Evolutionary conservation across 148 eudicot genomes (phyloP).

Genomic region (Rhododendron vialii): DNA sequence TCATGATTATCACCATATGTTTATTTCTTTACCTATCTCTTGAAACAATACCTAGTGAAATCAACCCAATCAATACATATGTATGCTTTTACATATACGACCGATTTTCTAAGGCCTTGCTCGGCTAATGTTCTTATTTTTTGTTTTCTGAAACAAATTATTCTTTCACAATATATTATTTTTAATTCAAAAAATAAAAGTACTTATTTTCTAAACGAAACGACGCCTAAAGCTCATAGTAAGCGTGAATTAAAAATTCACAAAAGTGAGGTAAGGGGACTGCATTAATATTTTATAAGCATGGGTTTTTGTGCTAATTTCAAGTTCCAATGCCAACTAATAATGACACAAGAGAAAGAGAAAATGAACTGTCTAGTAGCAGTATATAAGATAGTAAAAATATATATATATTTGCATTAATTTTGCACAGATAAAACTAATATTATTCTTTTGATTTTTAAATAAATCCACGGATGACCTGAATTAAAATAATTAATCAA

Average conservation of each 20-base stretch:
- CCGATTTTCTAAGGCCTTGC: neutral
- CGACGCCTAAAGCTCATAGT: too few relatives aligned
- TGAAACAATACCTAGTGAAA: slow-evolving; percentile 6
- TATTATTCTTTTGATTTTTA: neutral
- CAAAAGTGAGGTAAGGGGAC: neutral
- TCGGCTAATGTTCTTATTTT: too few relatives aligned
- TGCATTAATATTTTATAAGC: slow-evolving; percentile 26
- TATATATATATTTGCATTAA: neutral
- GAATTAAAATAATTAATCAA: neutral
- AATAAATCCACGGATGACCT: neutral
- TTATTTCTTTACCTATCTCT: neutral
- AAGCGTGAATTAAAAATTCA: slow-evolving; percentile 10
- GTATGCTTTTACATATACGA: neutral
- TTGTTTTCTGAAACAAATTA: too few relatives aligned
- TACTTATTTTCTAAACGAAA: too few relatives aligned
- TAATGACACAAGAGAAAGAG: slow-evolving; percentile 38
- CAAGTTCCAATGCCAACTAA: slow-evolving; percentile 51
- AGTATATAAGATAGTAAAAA: neutral
- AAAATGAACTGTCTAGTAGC: slow-evolving; percentile 17
- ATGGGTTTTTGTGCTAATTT: slow-evolving; percentile 28
- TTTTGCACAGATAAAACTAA: neutral
- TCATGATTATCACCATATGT: neutral
- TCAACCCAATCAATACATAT: slow-evolving; percentile 15
- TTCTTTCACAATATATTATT: too few relatives aligned
- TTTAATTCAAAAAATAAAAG: too few relatives aligned